phyloP scores from a whole-genome alignment of 768 basidiomycete genomes.

The Lentinus brumalis region DNA sequence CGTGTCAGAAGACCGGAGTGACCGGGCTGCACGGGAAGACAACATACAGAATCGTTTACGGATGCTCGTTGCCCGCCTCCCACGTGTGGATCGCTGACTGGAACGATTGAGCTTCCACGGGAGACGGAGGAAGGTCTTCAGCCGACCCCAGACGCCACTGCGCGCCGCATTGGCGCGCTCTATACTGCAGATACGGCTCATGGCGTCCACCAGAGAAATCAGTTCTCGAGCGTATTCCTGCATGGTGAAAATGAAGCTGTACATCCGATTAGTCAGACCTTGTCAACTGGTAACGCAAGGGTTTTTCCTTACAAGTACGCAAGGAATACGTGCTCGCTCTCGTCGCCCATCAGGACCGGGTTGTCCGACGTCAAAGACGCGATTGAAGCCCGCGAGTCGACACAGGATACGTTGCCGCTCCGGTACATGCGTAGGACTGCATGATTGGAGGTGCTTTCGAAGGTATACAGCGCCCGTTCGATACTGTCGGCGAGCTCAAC shows the following conservation, averaged over 20 bases:
- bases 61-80: conserved; percentile 17
- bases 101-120: neutral
- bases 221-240: conserved; percentile 93
- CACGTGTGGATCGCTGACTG: conserved; percentile 2
- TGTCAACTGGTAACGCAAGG: neutral
- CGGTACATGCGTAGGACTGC: conserved; percentile 77
- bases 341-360: conserved; percentile 42
- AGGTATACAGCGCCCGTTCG: conserved; percentile 66
- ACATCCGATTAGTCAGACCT: neutral
- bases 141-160: conserved; percentile 44
- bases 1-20: neutral
- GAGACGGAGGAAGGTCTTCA: conserved; percentile 4
- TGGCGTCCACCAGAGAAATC: conserved; percentile 78
- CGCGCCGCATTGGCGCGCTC: conserved; percentile 50
- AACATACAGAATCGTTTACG: conserved; percentile 32
- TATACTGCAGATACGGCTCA: conserved; percentile 73
- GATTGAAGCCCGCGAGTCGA: conserved; percentile 25
- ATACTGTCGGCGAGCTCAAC: conserved; percentile 63
- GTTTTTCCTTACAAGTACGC: conserved; percentile 81
- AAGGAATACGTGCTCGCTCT: conserved; percentile 85
- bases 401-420: conserved; percentile 39
- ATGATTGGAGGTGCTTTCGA: conserved; percentile 83
- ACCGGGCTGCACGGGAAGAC: neutral
- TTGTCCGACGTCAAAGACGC: conserved; percentile 36
- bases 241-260: conserved; percentile 92